A percentile compares a stretch with the other conserved stretches of the same genome.
These are phyloP conservation scores for Colletotrichum sp. DNA, from an alignment of 2,329 filamentous ascomycete species.

Conservation along the genomic window DNA sequence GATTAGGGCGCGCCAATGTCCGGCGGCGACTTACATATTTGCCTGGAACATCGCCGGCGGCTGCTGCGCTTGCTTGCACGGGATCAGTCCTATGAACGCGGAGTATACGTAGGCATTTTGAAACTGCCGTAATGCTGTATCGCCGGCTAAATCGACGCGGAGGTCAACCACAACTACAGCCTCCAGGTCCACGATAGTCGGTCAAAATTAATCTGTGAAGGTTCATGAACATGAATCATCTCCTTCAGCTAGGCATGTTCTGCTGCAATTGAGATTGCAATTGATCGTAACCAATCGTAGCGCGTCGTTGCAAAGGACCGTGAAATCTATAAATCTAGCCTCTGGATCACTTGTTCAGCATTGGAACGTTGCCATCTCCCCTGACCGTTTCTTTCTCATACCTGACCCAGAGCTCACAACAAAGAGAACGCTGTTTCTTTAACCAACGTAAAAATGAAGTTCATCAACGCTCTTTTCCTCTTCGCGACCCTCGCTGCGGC, in stretches of 20 bases:
- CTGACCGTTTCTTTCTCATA: neutral
- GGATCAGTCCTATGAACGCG: neutral
- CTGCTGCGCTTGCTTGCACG: neutral
- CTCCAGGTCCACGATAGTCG: neutral
- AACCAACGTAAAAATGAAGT: neutral
- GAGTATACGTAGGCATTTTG: neutral
- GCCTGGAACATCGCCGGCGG: neutral
- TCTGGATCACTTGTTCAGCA: neutral
- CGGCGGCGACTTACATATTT: neutral
- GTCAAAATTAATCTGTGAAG: neutral
- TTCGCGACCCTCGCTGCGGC: neutral
- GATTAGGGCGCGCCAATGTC: neutral
- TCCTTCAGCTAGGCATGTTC: neutral
- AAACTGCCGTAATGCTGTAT: neutral
- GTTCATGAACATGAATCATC: neutral
- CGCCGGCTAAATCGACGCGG: neutral
- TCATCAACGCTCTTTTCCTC: neutral
- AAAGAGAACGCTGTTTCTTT: accelerated
- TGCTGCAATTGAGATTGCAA: neutral
- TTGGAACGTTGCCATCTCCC: accelerated
- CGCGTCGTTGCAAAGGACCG: neutral
- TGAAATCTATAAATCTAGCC: neutral
- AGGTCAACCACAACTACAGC: neutral
- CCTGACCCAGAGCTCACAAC: neutral
- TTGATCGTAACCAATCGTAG: accelerated